Base-by-base conservation (phyloP, 345 rosid species). In the Rhizophora mangle region DNA sequence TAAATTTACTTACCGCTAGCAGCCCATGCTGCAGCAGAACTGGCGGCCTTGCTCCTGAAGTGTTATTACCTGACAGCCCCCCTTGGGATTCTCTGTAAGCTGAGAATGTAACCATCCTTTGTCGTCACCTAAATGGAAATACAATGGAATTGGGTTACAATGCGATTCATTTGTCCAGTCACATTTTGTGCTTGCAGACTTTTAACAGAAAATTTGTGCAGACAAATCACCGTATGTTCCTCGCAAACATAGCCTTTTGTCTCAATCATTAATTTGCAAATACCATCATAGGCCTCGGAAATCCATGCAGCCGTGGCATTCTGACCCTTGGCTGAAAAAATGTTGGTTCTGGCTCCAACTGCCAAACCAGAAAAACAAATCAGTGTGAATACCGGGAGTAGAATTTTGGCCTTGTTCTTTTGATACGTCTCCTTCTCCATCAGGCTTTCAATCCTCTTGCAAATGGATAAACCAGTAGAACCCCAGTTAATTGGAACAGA, bases 21-120 rank as follows among this genome's bases (percentile, higher is more conserved):
- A 86, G 64, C 20, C 89, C 85, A 37, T 84, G 93, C 70, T 86
- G 90, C 4, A 86, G 58, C 49, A 88, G 75, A 69, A 86, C 85
- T 0, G 86, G 86, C 6, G 77, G 77, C 46, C 74, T 71, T 61
- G 60, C 63, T 31, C 61, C 80, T 16, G 68, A 16, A 43, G 47
- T 43, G 26, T 69, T 59, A 49, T 65, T 70, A 11, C 81, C 83
- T 5, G 79, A 81, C 56, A 53, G 39, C n/a, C 84, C 81, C 81
- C 4, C 18, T 54, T 5, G 86, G 84, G 59, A 88, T 84, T 58
- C 87, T 83, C 76, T 82, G 93, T 67, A 88, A 11, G 74, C 86
- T 82, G 32, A 88, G 86, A 60, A 84, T 74, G 52, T 73, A 85
- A 8, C 90, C 93, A 72, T 86, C 89, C 71, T 74, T 24, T 6